These are phyloP conservation scores for Phoma sp. DNA, from an alignment of 2,329 filamentous ascomycete genomes.

Conservation along the genomic window DNA sequence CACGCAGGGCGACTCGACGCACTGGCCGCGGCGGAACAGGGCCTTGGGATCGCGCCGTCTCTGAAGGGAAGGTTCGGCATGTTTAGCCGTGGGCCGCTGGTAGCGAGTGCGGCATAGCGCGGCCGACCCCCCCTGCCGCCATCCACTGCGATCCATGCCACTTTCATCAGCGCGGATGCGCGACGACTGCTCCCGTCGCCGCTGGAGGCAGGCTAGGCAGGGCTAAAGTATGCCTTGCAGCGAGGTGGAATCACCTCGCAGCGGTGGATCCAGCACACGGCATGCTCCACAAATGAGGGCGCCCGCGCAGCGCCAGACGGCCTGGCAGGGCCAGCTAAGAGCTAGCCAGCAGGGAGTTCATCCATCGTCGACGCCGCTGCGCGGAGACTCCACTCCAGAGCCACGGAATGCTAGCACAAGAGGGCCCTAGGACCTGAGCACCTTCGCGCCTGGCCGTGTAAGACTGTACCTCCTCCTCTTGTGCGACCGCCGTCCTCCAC, in stretches of 20 bases:
- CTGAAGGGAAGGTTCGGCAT: conserved; percentile 9
- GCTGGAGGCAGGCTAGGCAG: conserved; percentile 6
- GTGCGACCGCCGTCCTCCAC: conserved; percentile 12
- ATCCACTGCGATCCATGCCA: not conserved
- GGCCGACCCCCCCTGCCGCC: not conserved
- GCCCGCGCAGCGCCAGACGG: conserved; percentile 15
- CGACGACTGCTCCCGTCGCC: conserved; percentile 9
- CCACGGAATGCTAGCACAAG: conserved; percentile 14
- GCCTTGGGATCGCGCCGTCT: not conserved
- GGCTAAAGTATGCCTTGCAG: conserved; percentile 19
- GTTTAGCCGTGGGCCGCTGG: conserved; percentile 4
- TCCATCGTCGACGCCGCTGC: conserved; percentile 16
- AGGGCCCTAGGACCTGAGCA: conserved; percentile 1
- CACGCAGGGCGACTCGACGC: conserved; percentile 7
- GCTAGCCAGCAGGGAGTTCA: conserved; percentile 14
- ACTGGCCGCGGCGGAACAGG: not conserved
- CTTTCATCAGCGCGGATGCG: conserved; percentile 10
- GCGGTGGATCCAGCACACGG: conserved; percentile 15
- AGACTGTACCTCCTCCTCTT: conserved; percentile 16
- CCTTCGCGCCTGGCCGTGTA: conserved; percentile 11
- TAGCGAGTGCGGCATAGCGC: conserved; percentile 1
- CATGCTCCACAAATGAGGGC: conserved; percentile 19
- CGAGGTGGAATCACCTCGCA: conserved; percentile 17
- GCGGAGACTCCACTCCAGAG: conserved; percentile 20
- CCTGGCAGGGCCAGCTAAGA: conserved; percentile 7